A percentile compares a stretch with the other conserved stretches of the same genome.
These are phyloP conservation scores for Globisporangium perplexum DNA, from an alignment of 352 stramenopile species.

Conservation along the genomic window DNA sequence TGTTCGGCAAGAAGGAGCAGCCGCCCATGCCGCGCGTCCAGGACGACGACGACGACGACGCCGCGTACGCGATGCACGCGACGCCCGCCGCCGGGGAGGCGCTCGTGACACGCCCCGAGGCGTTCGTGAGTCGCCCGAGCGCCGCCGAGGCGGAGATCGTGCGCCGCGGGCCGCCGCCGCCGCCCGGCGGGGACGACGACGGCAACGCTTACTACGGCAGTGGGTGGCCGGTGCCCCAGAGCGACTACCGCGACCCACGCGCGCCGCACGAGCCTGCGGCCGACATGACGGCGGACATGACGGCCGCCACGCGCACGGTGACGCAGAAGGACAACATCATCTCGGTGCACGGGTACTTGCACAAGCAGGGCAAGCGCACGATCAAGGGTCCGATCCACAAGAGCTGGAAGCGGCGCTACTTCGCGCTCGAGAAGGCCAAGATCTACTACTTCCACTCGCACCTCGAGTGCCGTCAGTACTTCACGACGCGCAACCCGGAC, in stretches of 20 bases:
- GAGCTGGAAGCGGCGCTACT: slow-evolving; percentile 84
- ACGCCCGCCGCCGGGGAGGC: slow-evolving; percentile 52
- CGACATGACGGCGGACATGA: slow-evolving; percentile 67
- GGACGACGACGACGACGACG: slow-evolving; percentile 18
- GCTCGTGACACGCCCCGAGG: slow-evolving; percentile 3
- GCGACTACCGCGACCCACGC: slow-evolving; percentile 32
- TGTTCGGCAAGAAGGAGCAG: slow-evolving; percentile 49
- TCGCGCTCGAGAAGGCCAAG: slow-evolving; percentile 82
- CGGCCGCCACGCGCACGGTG: slow-evolving; percentile 17
- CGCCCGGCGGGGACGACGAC: not conserved
- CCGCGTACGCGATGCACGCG: slow-evolving; percentile 62
- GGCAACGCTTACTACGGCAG: too few species aligned
- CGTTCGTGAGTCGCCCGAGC: slow-evolving; percentile 20
- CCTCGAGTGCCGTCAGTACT: slow-evolving; percentile 83
- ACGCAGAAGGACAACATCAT: slow-evolving; percentile 77
- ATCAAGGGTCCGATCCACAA: slow-evolving; percentile 88
- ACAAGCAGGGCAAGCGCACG: slow-evolving; percentile 86
- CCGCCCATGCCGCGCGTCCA: slow-evolving; percentile 18
- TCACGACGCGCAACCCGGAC: slow-evolving; percentile 78
- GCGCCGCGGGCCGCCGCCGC: slow-evolving; percentile 19
- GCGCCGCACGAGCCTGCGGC: slow-evolving; percentile 48
- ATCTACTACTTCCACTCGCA: slow-evolving; percentile 89
- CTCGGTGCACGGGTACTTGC: slow-evolving; percentile 84
- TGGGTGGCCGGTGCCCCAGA: slow-evolving; percentile 18
- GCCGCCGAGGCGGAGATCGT: slow-evolving; percentile 58